Conservation (phyloP, 768 basidiomycete genomes). For the Mycena kentingensis region DNA sequence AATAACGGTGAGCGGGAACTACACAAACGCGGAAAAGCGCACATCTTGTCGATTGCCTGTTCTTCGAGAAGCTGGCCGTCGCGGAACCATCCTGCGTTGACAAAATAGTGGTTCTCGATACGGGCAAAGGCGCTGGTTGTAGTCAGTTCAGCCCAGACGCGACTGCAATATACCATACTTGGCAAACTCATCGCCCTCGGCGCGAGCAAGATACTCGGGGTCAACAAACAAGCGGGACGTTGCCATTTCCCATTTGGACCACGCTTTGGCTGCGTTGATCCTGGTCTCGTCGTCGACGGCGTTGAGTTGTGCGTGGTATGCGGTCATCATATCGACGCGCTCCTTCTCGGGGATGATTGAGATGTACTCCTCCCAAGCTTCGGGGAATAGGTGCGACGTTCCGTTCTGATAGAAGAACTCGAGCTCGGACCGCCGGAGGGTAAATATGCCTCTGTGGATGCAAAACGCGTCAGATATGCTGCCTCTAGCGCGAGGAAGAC, state of each 20-base stretch:
- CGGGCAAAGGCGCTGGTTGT: constrained; percentile 74
- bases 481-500: constrained; percentile 7
- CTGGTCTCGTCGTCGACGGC: constrained; percentile 68
- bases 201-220: constrained; percentile 64
- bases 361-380: constrained; percentile 88
- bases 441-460: constrained; percentile 77
- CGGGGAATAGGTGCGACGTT: constrained; percentile 78
- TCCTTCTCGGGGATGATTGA: constrained; percentile 80
- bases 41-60: constrained; percentile 90
- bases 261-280: constrained; percentile 74
- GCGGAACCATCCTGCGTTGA: constrained; percentile 84
- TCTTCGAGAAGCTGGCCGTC: constrained; percentile 84
- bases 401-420: constrained; percentile 93
- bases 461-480: not conserved
- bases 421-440: constrained; percentile 78
- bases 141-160: constrained; percentile 4
- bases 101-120: constrained; percentile 91
- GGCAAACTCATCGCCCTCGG: constrained; percentile 73
- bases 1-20: not conserved
- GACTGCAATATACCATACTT: constrained; percentile 47
- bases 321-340: constrained; percentile 76
- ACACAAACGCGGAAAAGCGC: constrained; percentile 21
- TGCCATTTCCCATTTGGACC: constrained; percentile 91
- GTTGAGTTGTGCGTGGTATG: constrained; percentile 81
- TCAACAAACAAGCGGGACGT: constrained; percentile 78